Conservation (phyloP, 1,284 basidiomycete species). For the Tetrapyrgos nigripes region DNA sequence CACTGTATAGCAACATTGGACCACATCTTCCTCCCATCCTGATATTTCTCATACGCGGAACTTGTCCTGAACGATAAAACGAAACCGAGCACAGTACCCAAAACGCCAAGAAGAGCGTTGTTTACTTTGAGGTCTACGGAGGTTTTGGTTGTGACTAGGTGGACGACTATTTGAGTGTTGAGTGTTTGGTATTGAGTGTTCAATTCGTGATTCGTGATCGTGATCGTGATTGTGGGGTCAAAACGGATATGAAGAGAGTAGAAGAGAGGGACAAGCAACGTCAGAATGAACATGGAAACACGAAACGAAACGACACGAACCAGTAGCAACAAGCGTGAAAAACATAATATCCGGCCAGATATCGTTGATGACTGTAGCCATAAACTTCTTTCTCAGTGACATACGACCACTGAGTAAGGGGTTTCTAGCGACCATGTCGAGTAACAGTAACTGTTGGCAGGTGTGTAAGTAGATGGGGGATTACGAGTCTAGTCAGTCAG, state of each 20-base stretch:
- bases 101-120: slow-evolving; percentile 58
- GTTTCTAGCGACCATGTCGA: slow-evolving; percentile 49
- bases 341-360: slow-evolving; percentile 68
- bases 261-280: neutral
- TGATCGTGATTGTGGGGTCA: no score
- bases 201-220: no score
- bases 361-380: slow-evolving; percentile 67
- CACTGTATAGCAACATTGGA: slow-evolving; percentile 60
- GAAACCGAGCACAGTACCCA: slow-evolving; percentile 74
- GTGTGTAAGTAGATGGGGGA: no score
- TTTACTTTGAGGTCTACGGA: slow-evolving; percentile 47
- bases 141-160: slow-evolving; percentile 53
- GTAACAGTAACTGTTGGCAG: no score
- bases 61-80: slow-evolving; percentile 72
- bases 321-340: slow-evolving; percentile 58
- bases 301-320: slow-evolving; percentile 39
- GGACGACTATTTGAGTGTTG: slow-evolving; percentile 61
- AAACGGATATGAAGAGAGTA: no score
- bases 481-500: no score
- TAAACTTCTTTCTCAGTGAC: slow-evolving; percentile 55
- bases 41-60: slow-evolving; percentile 68
- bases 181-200: no score
- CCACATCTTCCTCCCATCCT: slow-evolving; percentile 70
- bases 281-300: neutral
- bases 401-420: slow-evolving; percentile 51